Conservation (phyloP, 768 basidiomycete species). For the Phlebiopsis gigantea region DNA sequence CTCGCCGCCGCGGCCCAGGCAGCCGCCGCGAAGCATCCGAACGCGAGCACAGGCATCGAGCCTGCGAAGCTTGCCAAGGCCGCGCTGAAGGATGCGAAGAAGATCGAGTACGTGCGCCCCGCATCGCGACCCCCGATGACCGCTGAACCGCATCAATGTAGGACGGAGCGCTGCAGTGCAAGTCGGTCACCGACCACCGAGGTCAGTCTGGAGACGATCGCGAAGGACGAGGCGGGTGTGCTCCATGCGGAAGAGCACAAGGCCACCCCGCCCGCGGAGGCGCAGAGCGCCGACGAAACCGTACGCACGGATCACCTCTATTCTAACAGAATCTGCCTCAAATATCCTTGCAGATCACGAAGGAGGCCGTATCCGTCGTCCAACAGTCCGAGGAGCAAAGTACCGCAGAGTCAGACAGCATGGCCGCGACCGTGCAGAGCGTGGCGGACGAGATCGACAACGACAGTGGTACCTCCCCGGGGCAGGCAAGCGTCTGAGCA, state of each 20-base stretch:
- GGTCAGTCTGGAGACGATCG: slow-evolving; percentile 17
- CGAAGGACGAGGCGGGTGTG: slow-evolving; percentile 16
- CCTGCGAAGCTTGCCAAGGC: slow-evolving; percentile 16
- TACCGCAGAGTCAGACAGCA: slow-evolving; percentile 16
- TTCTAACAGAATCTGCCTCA: neutral
- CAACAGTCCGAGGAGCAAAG: slow-evolving; percentile 20
- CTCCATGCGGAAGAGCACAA: slow-evolving; percentile 24
- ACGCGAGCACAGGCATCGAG: slow-evolving; percentile 14
- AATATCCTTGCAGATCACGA: slow-evolving; percentile 8
- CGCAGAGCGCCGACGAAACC: slow-evolving; percentile 17
- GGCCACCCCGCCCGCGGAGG: slow-evolving; percentile 20
- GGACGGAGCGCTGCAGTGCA: slow-evolving; percentile 1
- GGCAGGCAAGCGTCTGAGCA: neutral
- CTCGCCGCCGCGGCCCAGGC: slow-evolving; percentile 31
- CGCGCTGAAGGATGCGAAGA: slow-evolving; percentile 21
- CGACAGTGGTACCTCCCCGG: slow-evolving; percentile 16
- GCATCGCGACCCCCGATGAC: neutral
- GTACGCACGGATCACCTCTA: slow-evolving; percentile 5
- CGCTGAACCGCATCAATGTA: neutral
- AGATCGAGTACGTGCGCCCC: slow-evolving; percentile 15
- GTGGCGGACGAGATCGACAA: slow-evolving; percentile 19
- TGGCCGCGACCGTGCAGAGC: slow-evolving; percentile 18
- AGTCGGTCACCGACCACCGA: slow-evolving; percentile 5
- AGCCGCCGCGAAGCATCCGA: slow-evolving; percentile 29
- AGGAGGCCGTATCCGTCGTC: slow-evolving; percentile 14